Percentiles rank a stretch among this genome's conserved stretches.
Conservation (phyloP, 1,284 basidiomycete species). For the Ganoderma meredithae region DNA sequence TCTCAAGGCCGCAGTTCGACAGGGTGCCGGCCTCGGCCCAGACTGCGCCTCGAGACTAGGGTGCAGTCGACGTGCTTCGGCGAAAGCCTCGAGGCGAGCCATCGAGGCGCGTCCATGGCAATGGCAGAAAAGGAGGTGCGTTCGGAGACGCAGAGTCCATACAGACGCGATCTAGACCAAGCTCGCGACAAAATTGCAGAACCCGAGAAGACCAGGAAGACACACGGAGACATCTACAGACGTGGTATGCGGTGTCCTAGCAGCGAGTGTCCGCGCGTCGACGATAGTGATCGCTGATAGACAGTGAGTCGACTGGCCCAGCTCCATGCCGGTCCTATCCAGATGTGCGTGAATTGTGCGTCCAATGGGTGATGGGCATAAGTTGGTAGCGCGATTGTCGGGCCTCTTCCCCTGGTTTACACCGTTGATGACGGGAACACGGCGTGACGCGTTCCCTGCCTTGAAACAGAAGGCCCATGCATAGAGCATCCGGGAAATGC, state of each 20-base stretch:
- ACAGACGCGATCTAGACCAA: background rate
- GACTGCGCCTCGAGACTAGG: background rate
- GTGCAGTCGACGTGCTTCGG: conserved; percentile 8
- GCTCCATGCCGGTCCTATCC: background rate
- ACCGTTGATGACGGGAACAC: background rate
- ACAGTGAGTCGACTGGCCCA: background rate
- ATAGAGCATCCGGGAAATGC: conserved; percentile 1
- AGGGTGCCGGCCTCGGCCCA: background rate
- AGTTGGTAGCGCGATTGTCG: background rate
- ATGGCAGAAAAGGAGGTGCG: background rate
- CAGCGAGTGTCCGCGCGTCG: background rate
- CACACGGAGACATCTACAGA: conserved; percentile 1
- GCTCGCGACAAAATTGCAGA: conserved; percentile 1
- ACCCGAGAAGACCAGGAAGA: background rate
- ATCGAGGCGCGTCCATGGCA: background rate
- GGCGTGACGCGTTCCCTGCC: background rate
- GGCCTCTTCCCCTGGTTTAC: background rate
- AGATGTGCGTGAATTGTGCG: background rate
- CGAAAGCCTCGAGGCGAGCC: background rate
- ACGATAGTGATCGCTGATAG: background rate
- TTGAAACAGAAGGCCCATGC: background rate
- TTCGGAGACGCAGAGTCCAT: background rate
- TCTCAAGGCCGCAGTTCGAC: background rate
- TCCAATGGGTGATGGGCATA: background rate
- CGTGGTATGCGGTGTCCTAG: background rate